These are phyloP conservation scores for Gilbertella persicaria DNA, from an alignment of 371 early-diverging fungal genomes.

Conservation along the genomic window DNA sequence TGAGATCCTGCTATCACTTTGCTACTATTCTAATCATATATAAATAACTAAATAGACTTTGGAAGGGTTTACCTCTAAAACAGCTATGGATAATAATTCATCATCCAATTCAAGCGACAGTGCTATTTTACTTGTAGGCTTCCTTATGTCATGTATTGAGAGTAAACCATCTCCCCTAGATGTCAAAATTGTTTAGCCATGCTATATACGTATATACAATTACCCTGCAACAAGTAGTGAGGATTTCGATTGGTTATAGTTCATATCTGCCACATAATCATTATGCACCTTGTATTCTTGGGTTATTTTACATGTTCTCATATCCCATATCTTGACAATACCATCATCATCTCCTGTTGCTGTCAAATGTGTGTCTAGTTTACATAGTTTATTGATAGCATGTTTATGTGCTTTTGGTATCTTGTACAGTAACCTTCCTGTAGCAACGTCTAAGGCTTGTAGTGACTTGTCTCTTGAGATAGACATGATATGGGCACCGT, in stretches of 20 bases:
- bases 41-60: neutral
- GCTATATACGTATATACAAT: too few species aligned
- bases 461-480: slow-evolving; percentile 4
- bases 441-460: slow-evolving; percentile 4
- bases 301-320: neutral
- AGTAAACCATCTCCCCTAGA: slow-evolving; percentile 87
- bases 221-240: slow-evolving; percentile 73
- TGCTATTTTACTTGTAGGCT: slow-evolving; percentile 65
- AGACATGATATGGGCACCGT: slow-evolving; percentile 54
- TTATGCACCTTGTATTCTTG: slow-evolving; percentile 58
- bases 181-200: slow-evolving; percentile 2
- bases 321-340: slow-evolving; percentile 66
- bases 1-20: slow-evolving; percentile 90
- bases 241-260: slow-evolving; percentile 61
- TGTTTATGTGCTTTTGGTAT: slow-evolving; percentile 41
- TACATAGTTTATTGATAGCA: slow-evolving; percentile 72
- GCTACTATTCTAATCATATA: slow-evolving; percentile 54
- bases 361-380: slow-evolving; percentile 69
- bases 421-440: slow-evolving; percentile 6
- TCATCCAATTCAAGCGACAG: slow-evolving; percentile 92
- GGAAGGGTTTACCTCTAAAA: slow-evolving; percentile 43
- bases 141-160: slow-evolving; percentile 88
- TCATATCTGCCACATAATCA: slow-evolving; percentile 89
- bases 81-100: slow-evolving; percentile 79
- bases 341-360: slow-evolving; percentile 93